A percentile compares a stretch with the other conserved stretches of the same genome.
These are phyloP conservation scores for Neofusicoccum cordaticola DNA, from an alignment of 2,329 filamentous ascomycete species.

Conservation along the genomic window DNA sequence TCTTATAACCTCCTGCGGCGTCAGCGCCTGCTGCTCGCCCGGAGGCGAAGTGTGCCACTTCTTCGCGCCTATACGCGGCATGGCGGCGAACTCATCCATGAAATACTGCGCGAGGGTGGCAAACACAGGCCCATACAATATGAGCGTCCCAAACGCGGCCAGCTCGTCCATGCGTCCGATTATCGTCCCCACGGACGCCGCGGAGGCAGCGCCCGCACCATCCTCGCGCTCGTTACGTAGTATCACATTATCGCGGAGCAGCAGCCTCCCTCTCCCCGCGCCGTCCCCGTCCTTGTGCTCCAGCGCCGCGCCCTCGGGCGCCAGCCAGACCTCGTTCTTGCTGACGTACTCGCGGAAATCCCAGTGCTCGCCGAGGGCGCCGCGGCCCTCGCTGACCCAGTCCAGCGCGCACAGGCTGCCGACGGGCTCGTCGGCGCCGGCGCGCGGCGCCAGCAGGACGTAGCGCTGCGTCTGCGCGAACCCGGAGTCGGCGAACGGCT, in stretches of 20 bases:
- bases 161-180: conserved; percentile 65
- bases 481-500: conserved; percentile 80
- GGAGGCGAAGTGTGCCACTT: conserved; percentile 59
- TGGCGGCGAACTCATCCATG: conserved; percentile 69
- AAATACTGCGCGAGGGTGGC: conserved; percentile 69
- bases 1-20: conserved; percentile 46
- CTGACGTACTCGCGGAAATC: conserved; percentile 75
- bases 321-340: conserved; percentile 80
- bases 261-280: conserved; percentile 50
- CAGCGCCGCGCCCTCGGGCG: conserved; percentile 24
- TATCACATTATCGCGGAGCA: conserved; percentile 82
- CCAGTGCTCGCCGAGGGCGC: conserved; percentile 86
- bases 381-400: conserved; percentile 89
- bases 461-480: conserved; percentile 86
- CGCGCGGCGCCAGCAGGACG: conserved; percentile 33
- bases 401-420: conserved; percentile 74
- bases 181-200: conserved; percentile 40
- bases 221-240: conserved; percentile 44
- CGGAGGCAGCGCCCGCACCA: conserved; percentile 30
- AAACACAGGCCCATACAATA: conserved; percentile 73
- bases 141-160: conserved; percentile 78
- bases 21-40: conserved; percentile 27
- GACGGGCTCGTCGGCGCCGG: not conserved
- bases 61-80: conserved; percentile 78
- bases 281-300: conserved; percentile 7